Evolutionary conservation across 1,284 basidiomycete genomes (phyloP), one percentile per base, ranked within the genome.

Genomic region (Trichosporon asahii): DNA sequence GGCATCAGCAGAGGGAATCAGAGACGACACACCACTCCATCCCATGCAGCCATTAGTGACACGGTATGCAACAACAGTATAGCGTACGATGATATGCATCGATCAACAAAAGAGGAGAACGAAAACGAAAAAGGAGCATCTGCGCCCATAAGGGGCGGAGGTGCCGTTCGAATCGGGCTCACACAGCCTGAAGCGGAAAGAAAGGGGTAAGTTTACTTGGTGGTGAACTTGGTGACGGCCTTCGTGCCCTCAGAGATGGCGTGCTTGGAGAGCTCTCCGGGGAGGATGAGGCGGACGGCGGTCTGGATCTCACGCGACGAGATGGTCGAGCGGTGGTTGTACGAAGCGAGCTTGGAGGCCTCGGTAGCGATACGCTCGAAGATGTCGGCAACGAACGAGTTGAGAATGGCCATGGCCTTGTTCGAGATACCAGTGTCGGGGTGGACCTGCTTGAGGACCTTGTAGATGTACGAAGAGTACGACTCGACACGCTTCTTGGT

Each of bases 331-430:
- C 94, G 94, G 88, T 94, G 94, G 73, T 93, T 94, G 88, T 95
- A 95, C 3, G 90, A 87, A 46, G 93, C 93, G 75, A 96, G 91
- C 86, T 94, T 93, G 76, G 91, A 92, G 15, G 92, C 93, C 83
- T 97, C 94, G 53, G 88, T 89, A 15, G 94, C 94, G 78, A 96
- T 94, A 66, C 93, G 90, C 85, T 96, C 94, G 76, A 95, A 96
- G 84, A 96, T 93, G 81, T 95, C 93, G 76, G 93, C 93, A 78
- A 95, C 92, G 74, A 94, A 95, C 69, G 91, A 93, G 88, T 96
- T 96, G 64, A 97, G 85, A 80, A 97, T 92, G 70, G 90, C 89
- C 94, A 97, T 97, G 55, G 94, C 94, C 87, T 95, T 97, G 89
- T 95, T 96, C 78, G 82, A 83, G 81, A 96, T 95, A 89, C 95